Percentiles rank a stretch among this genome's conserved stretches.
These are phyloP conservation scores for Mycosphaerella sp. DNA, from an alignment of 2,329 filamentous ascomycete species.

Conservation along the genomic window DNA sequence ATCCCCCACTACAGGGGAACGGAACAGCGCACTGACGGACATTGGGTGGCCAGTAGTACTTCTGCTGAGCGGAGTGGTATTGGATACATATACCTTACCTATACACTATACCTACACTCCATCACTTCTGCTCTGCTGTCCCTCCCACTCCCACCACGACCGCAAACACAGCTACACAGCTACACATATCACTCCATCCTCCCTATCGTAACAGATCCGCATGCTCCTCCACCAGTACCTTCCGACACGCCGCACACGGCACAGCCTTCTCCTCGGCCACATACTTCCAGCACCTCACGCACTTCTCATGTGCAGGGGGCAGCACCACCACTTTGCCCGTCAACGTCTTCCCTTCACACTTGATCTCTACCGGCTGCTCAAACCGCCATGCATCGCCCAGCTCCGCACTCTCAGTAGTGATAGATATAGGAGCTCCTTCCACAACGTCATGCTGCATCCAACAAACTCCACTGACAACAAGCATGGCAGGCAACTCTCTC, in stretches of 20 bases:
- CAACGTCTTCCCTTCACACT: constrained; percentile 16
- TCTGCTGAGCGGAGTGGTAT: neutral
- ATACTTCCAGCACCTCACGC: constrained; percentile 83
- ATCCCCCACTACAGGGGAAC: neutral
- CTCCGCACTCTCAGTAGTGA: constrained; percentile 16
- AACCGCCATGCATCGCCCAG: constrained; percentile 38
- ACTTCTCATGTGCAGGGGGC: constrained; percentile 58
- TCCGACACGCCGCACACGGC: constrained; percentile 68
- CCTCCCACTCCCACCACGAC: too few species aligned
- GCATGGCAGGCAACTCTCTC: constrained; percentile 35
- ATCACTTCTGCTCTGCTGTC: too few species aligned
- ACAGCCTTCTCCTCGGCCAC: constrained; percentile 56
- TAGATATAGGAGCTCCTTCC: neutral
- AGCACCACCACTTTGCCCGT: constrained; percentile 28
- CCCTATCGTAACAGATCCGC: neutral
- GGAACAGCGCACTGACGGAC: neutral
- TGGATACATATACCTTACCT: neutral
- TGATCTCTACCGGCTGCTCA: constrained; percentile 37
- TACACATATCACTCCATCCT: neutral
- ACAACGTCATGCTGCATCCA: constrained; percentile 16
- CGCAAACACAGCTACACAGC: too few species aligned
- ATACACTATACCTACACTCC: too few species aligned
- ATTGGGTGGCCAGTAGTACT: too few species aligned
- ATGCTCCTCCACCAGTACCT: constrained; percentile 46
- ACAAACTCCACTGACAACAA: constrained; percentile 39